Evolutionary conservation across 2,329 filamentous ascomycete genomes (phyloP).

Genomic region (Aspergillus bombycis): DNA sequence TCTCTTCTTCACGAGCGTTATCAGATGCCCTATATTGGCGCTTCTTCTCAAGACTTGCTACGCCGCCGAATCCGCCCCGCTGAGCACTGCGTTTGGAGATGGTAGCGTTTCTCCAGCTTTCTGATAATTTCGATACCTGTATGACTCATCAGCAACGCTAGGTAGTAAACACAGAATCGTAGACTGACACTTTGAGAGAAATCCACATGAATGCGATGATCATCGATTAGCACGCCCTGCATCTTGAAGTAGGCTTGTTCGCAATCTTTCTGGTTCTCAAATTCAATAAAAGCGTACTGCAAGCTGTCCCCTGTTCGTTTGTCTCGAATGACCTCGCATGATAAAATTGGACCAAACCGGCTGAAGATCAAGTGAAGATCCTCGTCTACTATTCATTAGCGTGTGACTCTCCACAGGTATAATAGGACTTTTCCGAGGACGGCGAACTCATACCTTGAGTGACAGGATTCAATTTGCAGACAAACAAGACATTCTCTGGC

Average conservation of each 20-base stretch:
- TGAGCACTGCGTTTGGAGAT: slow-evolving; percentile 73
- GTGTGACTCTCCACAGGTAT: slow-evolving; percentile 7
- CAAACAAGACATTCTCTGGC: slow-evolving; percentile 94
- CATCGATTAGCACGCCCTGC: slow-evolving; percentile 95
- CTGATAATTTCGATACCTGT: slow-evolving; percentile 73
- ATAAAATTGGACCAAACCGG: slow-evolving; percentile 91
- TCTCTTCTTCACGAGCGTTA: slow-evolving; percentile 48
- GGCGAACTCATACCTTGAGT: slow-evolving; percentile 63
- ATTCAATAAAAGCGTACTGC: slow-evolving; percentile 98
- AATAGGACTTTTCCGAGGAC: slow-evolving; percentile 4
- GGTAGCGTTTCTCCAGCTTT: slow-evolving; percentile 83
- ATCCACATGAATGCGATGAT: slow-evolving; percentile 96
- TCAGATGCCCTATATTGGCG: slow-evolving; percentile 81
- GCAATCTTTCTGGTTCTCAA: slow-evolving; percentile 87
- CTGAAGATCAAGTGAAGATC: slow-evolving; percentile 96
- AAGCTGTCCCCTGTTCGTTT: slow-evolving; percentile 91
- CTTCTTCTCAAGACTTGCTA: slow-evolving; percentile 84
- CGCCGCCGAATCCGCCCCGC: slow-evolving; percentile 85
- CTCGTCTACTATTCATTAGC: slow-evolving; percentile 61
- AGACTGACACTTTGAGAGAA: slow-evolving; percentile 88
- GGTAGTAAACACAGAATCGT: not conserved
- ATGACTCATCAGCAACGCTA: slow-evolving; percentile 24
- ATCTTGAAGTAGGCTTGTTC: slow-evolving; percentile 98
- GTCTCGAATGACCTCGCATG: slow-evolving; percentile 94
- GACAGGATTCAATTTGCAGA: slow-evolving; percentile 97